Conservation (phyloP, 768 basidiomycete species). For the Kwoniella bestiolae region DNA sequence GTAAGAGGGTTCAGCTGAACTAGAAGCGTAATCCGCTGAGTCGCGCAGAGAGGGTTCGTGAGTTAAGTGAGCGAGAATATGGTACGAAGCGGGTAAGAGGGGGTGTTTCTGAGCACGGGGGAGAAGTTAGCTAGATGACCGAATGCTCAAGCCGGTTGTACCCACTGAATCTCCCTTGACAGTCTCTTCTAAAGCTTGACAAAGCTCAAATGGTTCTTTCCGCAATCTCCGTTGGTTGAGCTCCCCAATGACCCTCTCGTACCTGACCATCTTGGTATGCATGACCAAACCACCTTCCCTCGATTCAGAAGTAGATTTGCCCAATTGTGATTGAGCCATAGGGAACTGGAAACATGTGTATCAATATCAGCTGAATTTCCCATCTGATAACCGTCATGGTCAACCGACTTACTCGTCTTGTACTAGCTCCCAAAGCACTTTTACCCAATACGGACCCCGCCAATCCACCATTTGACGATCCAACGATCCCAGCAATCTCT, state of each 20-base stretch:
- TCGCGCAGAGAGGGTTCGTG: slow-evolving; percentile 55
- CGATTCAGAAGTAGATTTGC: slow-evolving; percentile 28
- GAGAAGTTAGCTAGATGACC: background rate
- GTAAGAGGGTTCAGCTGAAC: slow-evolving; percentile 6
- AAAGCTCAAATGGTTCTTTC: slow-evolving; percentile 48
- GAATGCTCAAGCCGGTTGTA: background rate
- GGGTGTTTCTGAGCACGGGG: slow-evolving; percentile 51
- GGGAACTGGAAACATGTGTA: slow-evolving; percentile 33
- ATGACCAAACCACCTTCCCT: slow-evolving; percentile 49
- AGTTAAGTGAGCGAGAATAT: slow-evolving; percentile 55
- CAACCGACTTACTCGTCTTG: slow-evolving; percentile 38
- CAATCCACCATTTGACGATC: slow-evolving; percentile 19
- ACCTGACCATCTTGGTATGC: slow-evolving; percentile 74
- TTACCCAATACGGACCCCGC: slow-evolving; percentile 35
- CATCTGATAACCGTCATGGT: background rate
- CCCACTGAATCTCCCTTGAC: slow-evolving; percentile 49
- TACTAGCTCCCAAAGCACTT: slow-evolving; percentile 42
- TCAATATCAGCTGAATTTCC: background rate
- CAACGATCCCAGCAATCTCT: slow-evolving; percentile 33
- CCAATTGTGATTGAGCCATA: slow-evolving; percentile 35
- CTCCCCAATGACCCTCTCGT: slow-evolving; percentile 75
- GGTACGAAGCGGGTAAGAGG: slow-evolving; percentile 55
- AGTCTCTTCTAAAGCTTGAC: slow-evolving; percentile 43
- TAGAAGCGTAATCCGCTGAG: slow-evolving; percentile 29
- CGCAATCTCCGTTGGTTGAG: slow-evolving; percentile 43